Base-by-base conservation (phyloP, 2,329 filamentous ascomycete species). In the Aureobasidium sp. region DNA sequence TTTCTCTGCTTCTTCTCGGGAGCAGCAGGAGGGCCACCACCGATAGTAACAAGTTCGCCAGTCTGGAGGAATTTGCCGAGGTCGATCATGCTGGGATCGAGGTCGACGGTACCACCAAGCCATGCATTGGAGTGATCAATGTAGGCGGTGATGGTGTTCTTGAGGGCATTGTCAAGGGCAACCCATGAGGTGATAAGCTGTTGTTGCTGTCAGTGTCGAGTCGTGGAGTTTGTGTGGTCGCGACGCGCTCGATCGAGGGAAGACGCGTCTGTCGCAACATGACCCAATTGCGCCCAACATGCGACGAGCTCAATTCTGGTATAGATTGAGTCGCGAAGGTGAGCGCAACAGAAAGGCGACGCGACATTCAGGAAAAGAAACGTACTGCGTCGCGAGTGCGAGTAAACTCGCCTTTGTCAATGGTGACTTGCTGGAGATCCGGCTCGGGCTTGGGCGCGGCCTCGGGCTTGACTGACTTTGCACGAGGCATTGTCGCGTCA, bases 71-170 rank as follows among this genome's bases (percentile, higher is more conserved):
- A 62, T 34, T 14, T 10, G 36, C 44, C 53, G 29, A 62, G 54
- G 39, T 63, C 60, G 11, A 65, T 55, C 16, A 50, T 48, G 49
- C 53, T 57, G 21, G 53, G 64, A 59, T 74, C 68, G 62, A 73
- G 69, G 30, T 67, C 65, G 45, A 66, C 63, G 36, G 69, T 69
- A 63, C 68, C 71, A 30, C 86, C 86, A 30, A 96, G 83, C 51
- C 96, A 84, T 8, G 90, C 86, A 74, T 92, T 91, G 68, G 89
- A 91, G 79, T 96, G 91, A 72, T 90, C 88, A 71, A 95, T 84
- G 77, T 96, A 96, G 68, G 92, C 90, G 69, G 85, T 83, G 66
- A 89, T 87, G 68, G 96, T 87, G 63, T 86, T 87, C 70, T 89
- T 87, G 72, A 96, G 86, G 44, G 91, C 83, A 64, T 87, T 85